These are phyloP conservation scores for Coffea canephora DNA, from an alignment of 257 asterid species.

Conservation along the genomic window DNA sequence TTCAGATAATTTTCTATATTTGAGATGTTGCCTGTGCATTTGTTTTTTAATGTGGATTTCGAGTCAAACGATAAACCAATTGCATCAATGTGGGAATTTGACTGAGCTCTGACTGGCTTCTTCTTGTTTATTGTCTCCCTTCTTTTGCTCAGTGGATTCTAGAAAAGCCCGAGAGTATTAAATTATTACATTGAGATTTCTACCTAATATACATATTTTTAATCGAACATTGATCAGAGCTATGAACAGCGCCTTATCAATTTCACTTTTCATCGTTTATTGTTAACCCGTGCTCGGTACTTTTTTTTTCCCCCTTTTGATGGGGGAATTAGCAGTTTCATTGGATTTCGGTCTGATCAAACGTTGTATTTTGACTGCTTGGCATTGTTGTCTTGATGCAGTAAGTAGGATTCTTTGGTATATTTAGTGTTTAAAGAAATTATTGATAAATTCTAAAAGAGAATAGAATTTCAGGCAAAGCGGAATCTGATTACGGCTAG, in stretches of 20 bases:
- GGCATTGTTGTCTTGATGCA: not conserved
- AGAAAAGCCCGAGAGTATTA: not conserved
- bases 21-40: not conserved
- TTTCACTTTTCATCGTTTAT: not conserved
- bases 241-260: not conserved
- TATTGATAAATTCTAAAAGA: not conserved
- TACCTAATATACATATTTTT: not conserved
- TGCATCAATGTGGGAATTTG: constrained; percentile 6
- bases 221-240: not conserved
- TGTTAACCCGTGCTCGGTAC: no score
- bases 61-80: constrained; percentile 1
- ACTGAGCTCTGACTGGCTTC: constrained; percentile 8
- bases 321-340: not conserved
- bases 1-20: not conserved
- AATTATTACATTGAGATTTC: not conserved
- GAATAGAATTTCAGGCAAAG: not conserved
- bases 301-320: no score
- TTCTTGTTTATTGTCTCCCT: not conserved
- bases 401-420: not conserved
- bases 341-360: not conserved
- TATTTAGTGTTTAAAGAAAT: not conserved
- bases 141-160: constrained; percentile 1
- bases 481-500: not conserved
- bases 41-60: not conserved
- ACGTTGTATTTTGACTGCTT: not conserved